These are phyloP conservation scores for Nakazawaea sp. DNA, from an alignment of 805 yeast species.

Conservation along the genomic window DNA sequence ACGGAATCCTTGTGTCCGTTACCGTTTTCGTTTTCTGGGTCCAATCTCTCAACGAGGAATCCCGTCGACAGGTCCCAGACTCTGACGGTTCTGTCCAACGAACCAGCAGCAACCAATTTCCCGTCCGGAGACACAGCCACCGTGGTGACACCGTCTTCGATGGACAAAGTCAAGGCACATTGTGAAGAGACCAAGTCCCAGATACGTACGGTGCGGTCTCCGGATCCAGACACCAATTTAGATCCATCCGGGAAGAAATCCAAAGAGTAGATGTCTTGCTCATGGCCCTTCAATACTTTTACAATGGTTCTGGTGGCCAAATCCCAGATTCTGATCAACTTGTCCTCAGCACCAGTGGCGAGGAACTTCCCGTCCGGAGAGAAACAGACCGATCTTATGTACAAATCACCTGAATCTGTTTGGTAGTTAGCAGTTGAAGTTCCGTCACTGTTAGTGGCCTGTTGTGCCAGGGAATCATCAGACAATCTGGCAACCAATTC, in stretches of 20 bases:
- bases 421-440: constrained; percentile 37
- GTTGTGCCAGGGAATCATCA: constrained; percentile 59
- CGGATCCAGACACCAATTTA: constrained; percentile 90
- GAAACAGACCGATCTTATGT: constrained; percentile 92
- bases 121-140: constrained; percentile 97
- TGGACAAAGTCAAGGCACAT: constrained; percentile 79
- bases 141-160: constrained; percentile 97
- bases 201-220: constrained; percentile 92
- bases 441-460: constrained; percentile 25
- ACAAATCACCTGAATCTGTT: constrained; percentile 72
- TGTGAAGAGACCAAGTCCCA: constrained; percentile 93
- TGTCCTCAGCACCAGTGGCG: constrained; percentile 93
- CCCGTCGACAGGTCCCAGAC: constrained; percentile 97
- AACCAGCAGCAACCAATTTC: constrained; percentile 90
- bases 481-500: constrained; percentile 79
- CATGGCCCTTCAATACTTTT: constrained; percentile 86
- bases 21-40: constrained; percentile 78
- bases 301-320: constrained; percentile 78
- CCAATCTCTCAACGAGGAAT: constrained; percentile 84
- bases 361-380: constrained; percentile 90
- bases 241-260: constrained; percentile 94
- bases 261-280: constrained; percentile 93
- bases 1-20: constrained; percentile 97
- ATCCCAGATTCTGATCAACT: constrained; percentile 93
- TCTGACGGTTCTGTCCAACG: constrained; percentile 89